Conservation (phyloP, 2,329 filamentous ascomycete genomes). For the Pleomassaria siparia region DNA sequence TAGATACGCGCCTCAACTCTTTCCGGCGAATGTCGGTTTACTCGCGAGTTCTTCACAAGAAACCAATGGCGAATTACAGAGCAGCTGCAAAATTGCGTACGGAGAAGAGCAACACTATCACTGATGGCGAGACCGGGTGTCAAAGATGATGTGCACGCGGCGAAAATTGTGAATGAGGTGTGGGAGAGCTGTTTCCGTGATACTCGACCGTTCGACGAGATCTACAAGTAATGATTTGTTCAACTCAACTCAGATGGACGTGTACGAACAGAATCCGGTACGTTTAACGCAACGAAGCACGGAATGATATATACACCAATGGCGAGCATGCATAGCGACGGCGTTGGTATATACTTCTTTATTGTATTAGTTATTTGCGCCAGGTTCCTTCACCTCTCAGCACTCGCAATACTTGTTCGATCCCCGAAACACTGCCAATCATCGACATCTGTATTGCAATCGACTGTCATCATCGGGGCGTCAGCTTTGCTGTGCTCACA, state of each 20-base stretch:
- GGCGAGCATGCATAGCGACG: slow-evolving; percentile 3
- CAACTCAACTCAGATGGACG: too few species aligned
- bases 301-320: not conserved
- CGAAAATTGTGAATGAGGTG: slow-evolving; percentile 91
- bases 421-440: too few species aligned
- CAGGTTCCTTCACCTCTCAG: too few species aligned
- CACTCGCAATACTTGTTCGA: too few species aligned
- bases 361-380: too few species aligned
- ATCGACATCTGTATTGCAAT: too few species aligned
- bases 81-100: slow-evolving; percentile 92
- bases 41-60: slow-evolving; percentile 78
- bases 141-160: slow-evolving; percentile 82
- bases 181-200: slow-evolving; percentile 97
- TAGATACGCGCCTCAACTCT: slow-evolving; percentile 91
- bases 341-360: slow-evolving; percentile 1
- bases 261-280: not conserved
- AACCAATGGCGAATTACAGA: slow-evolving; percentile 87
- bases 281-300: not conserved
- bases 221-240: too few species aligned
- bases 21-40: slow-evolving; percentile 91
- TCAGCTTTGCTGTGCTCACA: not conserved
- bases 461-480: slow-evolving; percentile 2
- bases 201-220: slow-evolving; percentile 93
- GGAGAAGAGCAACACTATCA: slow-evolving; percentile 75
- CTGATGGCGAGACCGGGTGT: slow-evolving; percentile 77